Evolutionary conservation across 2,329 filamentous ascomycete genomes (phyloP), one percentile per base, ranked within the genome.

Genomic region (Septoria petroselini): DNA sequence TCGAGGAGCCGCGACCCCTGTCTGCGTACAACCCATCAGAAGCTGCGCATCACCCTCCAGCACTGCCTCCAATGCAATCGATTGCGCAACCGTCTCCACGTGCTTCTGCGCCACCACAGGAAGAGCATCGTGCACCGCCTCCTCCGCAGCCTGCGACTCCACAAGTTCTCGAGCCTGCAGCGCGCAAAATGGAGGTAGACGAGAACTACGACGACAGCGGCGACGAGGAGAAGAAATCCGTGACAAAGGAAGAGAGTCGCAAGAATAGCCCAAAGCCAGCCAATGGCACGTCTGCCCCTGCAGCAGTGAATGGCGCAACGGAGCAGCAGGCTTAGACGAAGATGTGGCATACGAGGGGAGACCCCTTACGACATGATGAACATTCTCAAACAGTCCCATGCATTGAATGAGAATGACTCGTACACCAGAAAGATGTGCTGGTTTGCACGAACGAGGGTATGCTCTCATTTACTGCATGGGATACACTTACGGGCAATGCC

Each of bases 121-220:
- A 73, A 51, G 73, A 75, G 56, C 69, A 71, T 29, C 66, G 68
- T 7, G 67, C 54, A 17, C 53, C 57, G 9, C 58, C 59, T 7
- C 53, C 57, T 25, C 53, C 60, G 9, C 61, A 57, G 3, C 57
- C 62, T 23, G 57, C 63, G 48, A 73, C 70, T 50, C 65, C 71
- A 33, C 63, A 58, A n/a, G 69, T 76, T 14, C 84, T 83, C 50
- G 91, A 97, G 71, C 88, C 90, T 45, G 90, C 93, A 27, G 89
- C 90, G 15, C 80, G 93, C 17, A 95, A 95, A 70, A 94, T 98
- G 82, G 91, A 97, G 5, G 88, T 97, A 15, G 91, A 98, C 60
- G 93, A 98, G 68, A 87, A 97, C 67, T 97, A 98, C 63, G 91
- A 97, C 67, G 91, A 97, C 63, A 91, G 91, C 50, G 88, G 82